A percentile compares a stretch with the other conserved stretches of the same genome.
Evolutionary conservation across 345 rosid genomes (phyloP).

Genomic region (Hibiscus syriacus): DNA sequence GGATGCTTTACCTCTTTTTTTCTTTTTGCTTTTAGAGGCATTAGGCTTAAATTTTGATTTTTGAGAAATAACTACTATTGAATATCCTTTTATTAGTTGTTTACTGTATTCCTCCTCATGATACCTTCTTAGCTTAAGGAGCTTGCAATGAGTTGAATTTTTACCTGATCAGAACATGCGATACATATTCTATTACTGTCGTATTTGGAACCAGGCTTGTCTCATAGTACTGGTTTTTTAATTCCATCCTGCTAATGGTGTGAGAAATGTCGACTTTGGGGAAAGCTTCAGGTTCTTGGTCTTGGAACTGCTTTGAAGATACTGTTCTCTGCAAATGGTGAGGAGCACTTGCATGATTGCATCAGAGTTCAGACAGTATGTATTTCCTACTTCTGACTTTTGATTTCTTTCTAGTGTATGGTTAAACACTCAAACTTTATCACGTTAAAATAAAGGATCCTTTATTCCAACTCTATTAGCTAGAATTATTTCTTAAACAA

Average conservation of each 20-base stretch:
- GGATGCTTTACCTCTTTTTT: neutral
- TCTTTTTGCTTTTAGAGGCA: neutral
- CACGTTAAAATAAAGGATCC: too few relatives aligned
- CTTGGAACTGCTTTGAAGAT: constrained; percentile 93
- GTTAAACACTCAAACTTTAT: too few relatives aligned
- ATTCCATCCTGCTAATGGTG: constrained; percentile 29
- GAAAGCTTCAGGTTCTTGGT: constrained; percentile 95
- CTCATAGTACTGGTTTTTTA: neutral
- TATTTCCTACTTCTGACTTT: neutral
- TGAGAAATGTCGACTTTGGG: constrained; percentile 98
- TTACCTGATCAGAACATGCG: neutral
- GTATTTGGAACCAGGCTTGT: neutral
- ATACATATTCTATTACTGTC: neutral
- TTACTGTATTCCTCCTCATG: neutral
- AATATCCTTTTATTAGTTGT: neutral
- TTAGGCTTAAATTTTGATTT: neutral
- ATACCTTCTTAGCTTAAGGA: neutral
- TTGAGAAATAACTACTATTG: too few relatives aligned
- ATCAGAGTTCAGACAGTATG: constrained; percentile 71
- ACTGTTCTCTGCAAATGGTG: constrained; percentile 74
- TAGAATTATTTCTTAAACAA: neutral
- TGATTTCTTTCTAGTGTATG: too few relatives aligned
- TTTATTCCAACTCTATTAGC: neutral
- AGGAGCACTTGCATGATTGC: constrained; percentile 25
- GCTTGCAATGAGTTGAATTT: neutral